These are phyloP conservation scores for Argentina anserina DNA, from an alignment of 306 rosid species.

Conservation along the genomic window DNA sequence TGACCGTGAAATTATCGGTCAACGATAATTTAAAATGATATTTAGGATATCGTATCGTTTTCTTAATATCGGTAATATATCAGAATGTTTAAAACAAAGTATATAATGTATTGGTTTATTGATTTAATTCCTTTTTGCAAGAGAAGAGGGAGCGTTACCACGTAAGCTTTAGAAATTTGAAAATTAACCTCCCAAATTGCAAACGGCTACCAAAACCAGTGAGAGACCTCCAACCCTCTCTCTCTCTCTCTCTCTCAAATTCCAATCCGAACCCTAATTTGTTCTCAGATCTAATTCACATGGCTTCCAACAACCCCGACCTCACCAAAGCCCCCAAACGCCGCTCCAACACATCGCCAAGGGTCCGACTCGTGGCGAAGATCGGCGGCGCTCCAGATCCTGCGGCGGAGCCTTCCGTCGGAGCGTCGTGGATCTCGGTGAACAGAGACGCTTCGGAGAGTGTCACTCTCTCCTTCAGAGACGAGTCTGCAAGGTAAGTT, in stretches of 20 bases:
- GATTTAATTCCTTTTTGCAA: background rate
- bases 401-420: slow-evolving; percentile 19
- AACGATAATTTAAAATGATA: too few species aligned
- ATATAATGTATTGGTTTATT: too few species aligned
- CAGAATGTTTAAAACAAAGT: too few species aligned
- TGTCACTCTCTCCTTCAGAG: slow-evolving; percentile 52
- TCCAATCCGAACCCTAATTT: background rate
- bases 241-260: background rate
- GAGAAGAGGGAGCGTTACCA: background rate
- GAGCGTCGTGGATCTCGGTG: slow-evolving; percentile 50
- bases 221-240: background rate
- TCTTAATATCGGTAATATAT: too few species aligned
- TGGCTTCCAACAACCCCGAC: slow-evolving; percentile 44
- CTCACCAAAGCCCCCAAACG: slow-evolving; percentile 1
- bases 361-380: slow-evolving; percentile 57
- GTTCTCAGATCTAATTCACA: background rate
- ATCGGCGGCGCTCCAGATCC: slow-evolving; percentile 33
- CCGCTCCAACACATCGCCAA: slow-evolving; percentile 20
- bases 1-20: too few species aligned
- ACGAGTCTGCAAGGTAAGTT: slow-evolving; percentile 52
- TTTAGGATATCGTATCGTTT: too few species aligned
- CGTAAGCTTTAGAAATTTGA: background rate
- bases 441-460: slow-evolving; percentile 43
- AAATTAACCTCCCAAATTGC: background rate
- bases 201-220: background rate